Evolutionary conservation across 192 early-diverging fungal genomes (phyloP).

Genomic region (Diversispora eburnea): DNA sequence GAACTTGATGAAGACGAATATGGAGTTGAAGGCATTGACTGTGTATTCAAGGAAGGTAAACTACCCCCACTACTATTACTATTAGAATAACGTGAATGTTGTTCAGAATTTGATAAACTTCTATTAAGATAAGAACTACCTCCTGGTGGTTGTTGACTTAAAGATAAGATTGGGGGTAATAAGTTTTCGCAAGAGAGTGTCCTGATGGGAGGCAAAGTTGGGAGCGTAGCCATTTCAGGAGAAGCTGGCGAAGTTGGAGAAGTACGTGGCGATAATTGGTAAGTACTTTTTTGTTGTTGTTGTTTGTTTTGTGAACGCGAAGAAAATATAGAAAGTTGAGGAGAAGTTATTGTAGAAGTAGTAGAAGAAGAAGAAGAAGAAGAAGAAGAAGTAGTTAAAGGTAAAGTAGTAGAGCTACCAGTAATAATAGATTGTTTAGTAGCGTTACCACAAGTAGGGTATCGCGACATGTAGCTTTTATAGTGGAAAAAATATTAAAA

Average conservation of each 20-base stretch:
- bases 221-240: neutral
- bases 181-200: neutral
- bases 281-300: neutral
- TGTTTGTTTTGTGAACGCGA: conserved; percentile 6
- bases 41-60: neutral
- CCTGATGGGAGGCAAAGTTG: conserved; percentile 24
- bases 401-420: neutral
- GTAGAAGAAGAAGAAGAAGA: neutral
- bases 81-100: neutral
- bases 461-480: conserved; percentile 9
- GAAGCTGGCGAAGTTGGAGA: neutral
- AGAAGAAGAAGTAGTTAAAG: neutral
- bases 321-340: neutral
- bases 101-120: neutral
- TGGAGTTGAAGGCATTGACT: conserved; percentile 2
- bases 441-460: conserved; percentile 9
- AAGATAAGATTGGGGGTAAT: conserved; percentile 12
- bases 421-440: neutral
- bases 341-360: neutral
- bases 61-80: neutral
- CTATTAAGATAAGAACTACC: neutral
- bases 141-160: neutral
- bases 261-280: neutral
- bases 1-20: neutral
- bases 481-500: neutral